phyloP scores from a whole-genome alignment of 83 land plant genomes.

The Larix sibirica region DNA sequence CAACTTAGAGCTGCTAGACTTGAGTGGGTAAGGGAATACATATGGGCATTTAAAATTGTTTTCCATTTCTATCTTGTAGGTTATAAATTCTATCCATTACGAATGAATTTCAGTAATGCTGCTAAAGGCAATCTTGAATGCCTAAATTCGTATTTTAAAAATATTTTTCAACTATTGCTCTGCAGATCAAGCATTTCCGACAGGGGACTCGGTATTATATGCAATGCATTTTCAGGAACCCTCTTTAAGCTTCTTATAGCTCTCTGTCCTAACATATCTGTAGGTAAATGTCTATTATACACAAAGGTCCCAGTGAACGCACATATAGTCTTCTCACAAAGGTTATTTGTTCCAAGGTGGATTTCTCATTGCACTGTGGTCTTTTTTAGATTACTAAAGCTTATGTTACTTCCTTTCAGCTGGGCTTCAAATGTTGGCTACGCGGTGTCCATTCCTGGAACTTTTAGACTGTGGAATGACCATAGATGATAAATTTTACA shows the following conservation, averaged over 20 bases:
- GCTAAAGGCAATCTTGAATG: background rate
- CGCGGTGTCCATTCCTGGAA: conserved; percentile 60
- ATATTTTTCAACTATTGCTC: background rate
- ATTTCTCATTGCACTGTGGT: background rate
- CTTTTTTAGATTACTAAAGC: background rate
- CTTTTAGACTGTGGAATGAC: conserved; percentile 79
- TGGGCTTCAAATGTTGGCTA: conserved; percentile 70
- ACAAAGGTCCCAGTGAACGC: background rate
- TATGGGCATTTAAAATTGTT: background rate
- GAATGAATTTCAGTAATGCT: background rate
- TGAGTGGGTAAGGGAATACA: conserved; percentile 59
- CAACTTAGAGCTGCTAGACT: conserved; percentile 58
- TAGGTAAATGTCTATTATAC: conserved; percentile 40
- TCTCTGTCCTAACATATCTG: conserved; percentile 61
- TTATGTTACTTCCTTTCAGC: conserved; percentile 39
- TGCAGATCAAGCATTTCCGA: conserved; percentile 74
- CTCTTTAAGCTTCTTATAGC: conserved; percentile 62
- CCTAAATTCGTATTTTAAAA: background rate
- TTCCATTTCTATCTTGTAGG: background rate
- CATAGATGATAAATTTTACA: conserved; percentile 31
- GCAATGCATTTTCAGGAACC: conserved; percentile 52
- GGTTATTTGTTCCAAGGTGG: background rate
- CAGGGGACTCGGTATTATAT: conserved; percentile 74
- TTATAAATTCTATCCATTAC: background rate
- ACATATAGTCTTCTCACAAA: background rate